Evolutionary conservation across 495 filamentous ascomycete species (phyloP), one percentile per base, ranked within the genome.

Genomic region (Xylaria sp.): DNA sequence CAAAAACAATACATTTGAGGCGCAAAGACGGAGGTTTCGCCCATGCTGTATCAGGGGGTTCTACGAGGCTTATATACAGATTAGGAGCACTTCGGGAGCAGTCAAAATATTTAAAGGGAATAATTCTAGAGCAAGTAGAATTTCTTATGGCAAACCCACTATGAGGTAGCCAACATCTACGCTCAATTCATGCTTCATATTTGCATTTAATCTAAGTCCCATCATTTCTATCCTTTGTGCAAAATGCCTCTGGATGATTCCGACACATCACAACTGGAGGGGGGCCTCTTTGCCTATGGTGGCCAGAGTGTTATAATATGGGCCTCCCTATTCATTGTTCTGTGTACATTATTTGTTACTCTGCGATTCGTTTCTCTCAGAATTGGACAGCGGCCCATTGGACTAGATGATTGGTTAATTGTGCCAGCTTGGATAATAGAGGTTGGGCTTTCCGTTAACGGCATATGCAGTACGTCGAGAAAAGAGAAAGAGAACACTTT

Each of bases 371-470:
- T 64, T 31, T 63, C 68, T 41, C 44, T 63, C 12, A 43, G 58
- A 29, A 17, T 70, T 15, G 68, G 58, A 40, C 41, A 46, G 14
- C 59, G 68, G n/a, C 44, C 58, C 31, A 53, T 64, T 14, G 40
- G 58, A 15, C 58, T 70, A 43, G 68, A 70, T 21, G 68, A 70
- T 17, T 70, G 68, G 68, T 41, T 70, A 1, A 70, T 70, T 17
- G 5, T 70, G 21, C 68, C 68, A 41, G 57, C 68, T 9, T 70
- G 68, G 68, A 31, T 70, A n/a, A 11, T 70, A 33, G 26, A 63
- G 44, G 1, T 70, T 3, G 68, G 68, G 7, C 55, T 70, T 53
- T 70, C 59, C 53, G 58, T 29, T 11, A 70, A 64, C n/a, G 57
- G 6, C 9, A 70, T 70, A 33, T 70, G 58, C 24, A 55, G 68